phyloP scores from a whole-genome alignment of 2,329 filamentous ascomycete species.

The Lecanoromycetidae sp. region DNA sequence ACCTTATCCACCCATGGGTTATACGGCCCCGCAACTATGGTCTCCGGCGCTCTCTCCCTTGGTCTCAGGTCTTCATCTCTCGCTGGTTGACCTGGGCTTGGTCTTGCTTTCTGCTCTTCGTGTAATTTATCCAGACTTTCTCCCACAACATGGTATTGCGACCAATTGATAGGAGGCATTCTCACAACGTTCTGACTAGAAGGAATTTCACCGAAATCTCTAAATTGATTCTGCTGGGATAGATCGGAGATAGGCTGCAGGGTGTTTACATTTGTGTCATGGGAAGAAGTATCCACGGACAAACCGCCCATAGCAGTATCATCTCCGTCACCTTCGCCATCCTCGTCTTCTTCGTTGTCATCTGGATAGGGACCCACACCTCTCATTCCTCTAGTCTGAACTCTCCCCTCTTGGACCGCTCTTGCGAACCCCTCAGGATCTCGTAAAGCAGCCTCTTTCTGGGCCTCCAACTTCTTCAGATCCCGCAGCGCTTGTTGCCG shows the following conservation, averaged over 20 bases:
- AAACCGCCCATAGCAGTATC: background rate
- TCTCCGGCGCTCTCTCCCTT: conserved; percentile 32
- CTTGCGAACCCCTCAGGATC: conserved; percentile 60
- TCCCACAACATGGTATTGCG: conserved; percentile 82
- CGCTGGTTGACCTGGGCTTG: conserved; percentile 33
- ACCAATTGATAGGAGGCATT: conserved; percentile 86
- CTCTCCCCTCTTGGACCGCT: conserved; percentile 53
- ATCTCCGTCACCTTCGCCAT: conserved; percentile 23
- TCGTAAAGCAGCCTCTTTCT: conserved; percentile 58
- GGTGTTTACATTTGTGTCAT: too few relatives aligned
- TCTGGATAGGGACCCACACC: conserved; percentile 7
- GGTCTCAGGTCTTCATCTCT: conserved; percentile 23
- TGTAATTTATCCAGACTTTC: conserved; percentile 75
- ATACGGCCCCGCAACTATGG: conserved; percentile 47
- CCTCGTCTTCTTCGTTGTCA: conserved; percentile 22
- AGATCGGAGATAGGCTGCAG: too few relatives aligned
- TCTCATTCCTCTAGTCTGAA: conserved; percentile 33
- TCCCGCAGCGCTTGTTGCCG: conserved; percentile 64
- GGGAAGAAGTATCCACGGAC: conserved; percentile 27
- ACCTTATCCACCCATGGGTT: conserved; percentile 44
- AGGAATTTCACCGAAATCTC: conserved; percentile 59
- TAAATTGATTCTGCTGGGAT: too few relatives aligned
- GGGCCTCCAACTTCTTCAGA: conserved; percentile 54
- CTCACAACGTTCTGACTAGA: conserved; percentile 70
- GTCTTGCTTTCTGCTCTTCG: conserved; percentile 59